Percentiles rank a stretch among this genome's conserved stretches.
Evolutionary conservation across 2,329 filamentous ascomycete species (phyloP).

Genomic region (Leptographium lundbergii): DNA sequence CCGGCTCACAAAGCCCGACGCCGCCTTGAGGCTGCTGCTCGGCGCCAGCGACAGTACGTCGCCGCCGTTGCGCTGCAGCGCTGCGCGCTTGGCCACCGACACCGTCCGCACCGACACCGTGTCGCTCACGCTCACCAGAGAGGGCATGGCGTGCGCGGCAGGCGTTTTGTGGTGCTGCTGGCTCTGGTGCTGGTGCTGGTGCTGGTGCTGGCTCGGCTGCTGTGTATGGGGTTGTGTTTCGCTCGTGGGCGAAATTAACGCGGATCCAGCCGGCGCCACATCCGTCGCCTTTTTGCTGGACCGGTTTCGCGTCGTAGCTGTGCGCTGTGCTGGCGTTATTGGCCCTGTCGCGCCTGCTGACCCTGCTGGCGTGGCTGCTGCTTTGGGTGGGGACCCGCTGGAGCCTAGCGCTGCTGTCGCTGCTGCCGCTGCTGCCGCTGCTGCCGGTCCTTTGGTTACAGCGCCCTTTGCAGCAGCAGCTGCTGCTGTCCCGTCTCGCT

Average conservation of each 20-base stretch:
- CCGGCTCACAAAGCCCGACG: background rate
- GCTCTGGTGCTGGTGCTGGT: background rate
- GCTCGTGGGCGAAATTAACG: slow-evolving; percentile 11
- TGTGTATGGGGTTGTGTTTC: background rate
- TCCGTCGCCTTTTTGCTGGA: slow-evolving; percentile 2
- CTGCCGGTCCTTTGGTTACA: background rate
- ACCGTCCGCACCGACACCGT: slow-evolving; percentile 5
- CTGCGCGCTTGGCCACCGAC: slow-evolving; percentile 7
- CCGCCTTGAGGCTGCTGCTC: background rate
- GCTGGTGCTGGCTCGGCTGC: background rate
- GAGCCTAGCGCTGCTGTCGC: slow-evolving; percentile 7
- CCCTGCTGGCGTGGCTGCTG: slow-evolving; percentile 7
- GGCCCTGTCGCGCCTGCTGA: background rate
- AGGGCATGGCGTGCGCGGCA: slow-evolving; percentile 8
- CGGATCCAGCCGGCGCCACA: background rate
- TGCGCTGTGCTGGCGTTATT: background rate
- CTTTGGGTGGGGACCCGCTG: slow-evolving; percentile 7
- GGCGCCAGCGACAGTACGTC: slow-evolving; percentile 1
- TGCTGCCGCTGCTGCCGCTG: background rate
- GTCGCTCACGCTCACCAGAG: slow-evolving; percentile 7
- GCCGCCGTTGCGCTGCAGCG: slow-evolving; percentile 2
- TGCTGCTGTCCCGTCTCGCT: background rate
- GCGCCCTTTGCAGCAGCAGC: background rate
- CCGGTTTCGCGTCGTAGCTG: slow-evolving; percentile 9
- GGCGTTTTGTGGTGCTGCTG: slow-evolving; percentile 1